phyloP scores from a whole-genome alignment of 441 rosid species.

The Gossypium gossypioides region DNA sequence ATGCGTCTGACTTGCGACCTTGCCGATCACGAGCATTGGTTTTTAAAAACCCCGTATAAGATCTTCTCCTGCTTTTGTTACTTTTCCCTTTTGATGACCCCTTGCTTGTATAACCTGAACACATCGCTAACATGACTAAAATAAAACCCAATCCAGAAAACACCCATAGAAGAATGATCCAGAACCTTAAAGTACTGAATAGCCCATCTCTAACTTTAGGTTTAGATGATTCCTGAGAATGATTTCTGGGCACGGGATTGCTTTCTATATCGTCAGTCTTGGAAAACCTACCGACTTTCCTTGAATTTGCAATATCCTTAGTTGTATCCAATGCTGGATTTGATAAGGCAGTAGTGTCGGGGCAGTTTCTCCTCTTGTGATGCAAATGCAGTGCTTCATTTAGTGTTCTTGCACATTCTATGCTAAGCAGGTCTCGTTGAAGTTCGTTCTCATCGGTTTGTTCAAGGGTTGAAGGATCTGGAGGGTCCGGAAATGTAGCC shows the following conservation, averaged over 20 bases:
- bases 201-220: conserved; percentile 32
- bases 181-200: conserved; percentile 52
- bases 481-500: conserved; percentile 88
- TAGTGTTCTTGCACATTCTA: conserved; percentile 75
- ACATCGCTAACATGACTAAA: conserved; percentile 45
- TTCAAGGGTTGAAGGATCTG: conserved; percentile 50
- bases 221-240: conserved; percentile 28
- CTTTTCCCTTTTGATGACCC: conserved; percentile 46
- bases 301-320: conserved; percentile 27
- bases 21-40: conserved; percentile 35
- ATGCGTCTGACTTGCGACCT: conserved; percentile 22
- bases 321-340: conserved; percentile 9
- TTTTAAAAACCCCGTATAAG: conserved; percentile 38
- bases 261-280: conserved; percentile 18
- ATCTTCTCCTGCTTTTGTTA: conserved; percentile 57
- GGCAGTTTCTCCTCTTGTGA: conserved; percentile 69
- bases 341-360: conserved; percentile 34
- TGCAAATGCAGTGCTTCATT: conserved; percentile 73
- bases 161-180: conserved; percentile 70
- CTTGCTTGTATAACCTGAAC: conserved; percentile 47
- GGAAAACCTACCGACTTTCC: conserved; percentile 47
- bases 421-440: conserved; percentile 74
- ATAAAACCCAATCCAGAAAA: conserved; percentile 66
- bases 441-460: conserved; percentile 35
- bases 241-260: conserved; percentile 18